Evolutionary conservation across 129 eudicot genomes (phyloP).

Genomic region (Ambrosia trifida): DNA sequence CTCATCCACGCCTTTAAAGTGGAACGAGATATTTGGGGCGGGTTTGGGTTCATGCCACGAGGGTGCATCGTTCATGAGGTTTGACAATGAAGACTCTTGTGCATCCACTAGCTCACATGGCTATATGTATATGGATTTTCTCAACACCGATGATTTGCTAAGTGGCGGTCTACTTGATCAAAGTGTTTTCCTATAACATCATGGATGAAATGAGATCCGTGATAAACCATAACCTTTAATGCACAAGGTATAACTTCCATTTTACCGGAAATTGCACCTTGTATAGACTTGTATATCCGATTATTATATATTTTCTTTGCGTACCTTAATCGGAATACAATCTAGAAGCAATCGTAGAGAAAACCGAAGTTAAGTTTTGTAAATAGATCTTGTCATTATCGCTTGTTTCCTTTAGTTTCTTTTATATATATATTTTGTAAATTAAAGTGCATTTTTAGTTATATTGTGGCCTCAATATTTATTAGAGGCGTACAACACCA

Average conservation of each 20-base stretch:
- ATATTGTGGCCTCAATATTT: neutral
- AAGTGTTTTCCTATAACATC: neutral
- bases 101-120: conserved; percentile 14
- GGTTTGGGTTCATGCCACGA: neutral
- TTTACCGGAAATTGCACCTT: too few species aligned
- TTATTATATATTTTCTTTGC: too few species aligned
- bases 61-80: conserved; percentile 24
- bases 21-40: conserved; percentile 11
- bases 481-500: neutral
- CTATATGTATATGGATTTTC: conserved; percentile 1
- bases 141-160: conserved; percentile 4
- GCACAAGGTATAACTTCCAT: conserved; percentile 1
- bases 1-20: conserved; percentile 11
- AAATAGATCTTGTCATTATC: neutral
- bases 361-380: neutral
- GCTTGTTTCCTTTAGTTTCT: neutral
- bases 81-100: conserved; percentile 36
- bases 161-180: conserved; percentile 4
- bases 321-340: neutral
- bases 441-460: conserved; percentile 2
- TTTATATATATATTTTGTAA: conserved; percentile 10
- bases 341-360: neutral
- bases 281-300: too few species aligned
- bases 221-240: neutral
- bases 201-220: neutral